These are phyloP conservation scores for Lichtheimia corymbifera DNA, from an alignment of 371 early-diverging fungal species.

Conservation along the genomic window DNA sequence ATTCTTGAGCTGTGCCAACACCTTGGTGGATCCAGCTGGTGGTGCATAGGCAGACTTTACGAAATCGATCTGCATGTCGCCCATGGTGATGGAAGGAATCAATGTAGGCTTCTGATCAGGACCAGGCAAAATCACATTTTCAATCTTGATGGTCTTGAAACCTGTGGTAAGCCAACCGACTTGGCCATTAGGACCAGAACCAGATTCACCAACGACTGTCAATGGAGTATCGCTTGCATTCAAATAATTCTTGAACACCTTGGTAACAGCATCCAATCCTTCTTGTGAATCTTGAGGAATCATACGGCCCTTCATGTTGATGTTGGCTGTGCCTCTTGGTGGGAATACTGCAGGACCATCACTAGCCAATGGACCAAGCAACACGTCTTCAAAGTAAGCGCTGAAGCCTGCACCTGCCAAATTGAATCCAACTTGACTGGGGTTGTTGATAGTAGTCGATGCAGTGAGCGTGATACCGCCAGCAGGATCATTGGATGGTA, in stretches of 20 bases:
- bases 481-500: conserved; percentile 49
- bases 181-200: conserved; percentile 50
- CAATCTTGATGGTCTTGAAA: conserved; percentile 51
- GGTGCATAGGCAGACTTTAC: conserved; percentile 48
- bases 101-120: conserved; percentile 35
- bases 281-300: conserved; percentile 38
- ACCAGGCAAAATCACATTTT: conserved; percentile 52
- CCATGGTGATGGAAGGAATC: conserved; percentile 48
- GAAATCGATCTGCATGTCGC: conserved; percentile 53
- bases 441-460: conserved; percentile 47
- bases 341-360: conserved; percentile 26
- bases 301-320: conserved; percentile 51
- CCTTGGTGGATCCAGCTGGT: conserved; percentile 45
- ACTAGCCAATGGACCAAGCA: conserved; percentile 33
- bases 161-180: conserved; percentile 58
- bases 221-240: conserved; percentile 38
- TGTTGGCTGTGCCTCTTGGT: conserved; percentile 20
- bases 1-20: conserved; percentile 47
- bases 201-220: conserved; percentile 51
- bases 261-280: conserved; percentile 47
- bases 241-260: conserved; percentile 53
- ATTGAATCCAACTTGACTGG: conserved; percentile 52
- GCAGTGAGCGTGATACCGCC: conserved; percentile 53
- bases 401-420: conserved; percentile 28
- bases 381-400: conserved; percentile 21